Conservation (phyloP, 129 eudicot species). For the Helichrysum umbraculigerum region DNA sequence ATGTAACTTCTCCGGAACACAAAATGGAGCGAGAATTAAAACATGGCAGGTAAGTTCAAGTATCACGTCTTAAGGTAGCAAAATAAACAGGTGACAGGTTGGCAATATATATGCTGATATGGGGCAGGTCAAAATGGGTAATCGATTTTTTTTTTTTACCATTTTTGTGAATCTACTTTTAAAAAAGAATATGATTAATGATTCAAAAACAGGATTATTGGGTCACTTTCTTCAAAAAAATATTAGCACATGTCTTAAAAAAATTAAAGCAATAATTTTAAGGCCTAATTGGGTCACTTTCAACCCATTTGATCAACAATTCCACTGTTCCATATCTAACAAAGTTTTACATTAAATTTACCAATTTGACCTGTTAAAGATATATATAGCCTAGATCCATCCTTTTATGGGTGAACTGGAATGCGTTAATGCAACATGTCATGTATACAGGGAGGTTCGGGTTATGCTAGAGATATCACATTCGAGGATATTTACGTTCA, state of each 20-base stretch:
- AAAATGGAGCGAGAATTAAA: constrained; percentile 63
- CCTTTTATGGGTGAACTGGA: not conserved
- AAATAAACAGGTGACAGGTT: not conserved
- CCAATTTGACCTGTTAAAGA: not conserved
- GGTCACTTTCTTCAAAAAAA: too few relatives aligned
- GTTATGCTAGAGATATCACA: constrained; percentile 46
- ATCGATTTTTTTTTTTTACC: too few relatives aligned
- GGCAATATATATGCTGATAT: too few relatives aligned
- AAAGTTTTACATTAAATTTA: not conserved
- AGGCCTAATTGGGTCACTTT: not conserved
- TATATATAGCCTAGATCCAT: not conserved
- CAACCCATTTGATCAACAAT: not conserved
- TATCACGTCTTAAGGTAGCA: not conserved
- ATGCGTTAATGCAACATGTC: not conserved
- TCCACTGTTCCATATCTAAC: not conserved
- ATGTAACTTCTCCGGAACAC: constrained; percentile 36
- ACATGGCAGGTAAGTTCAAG: constrained; percentile 62
- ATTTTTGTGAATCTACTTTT: too few relatives aligned
- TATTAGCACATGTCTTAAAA: too few relatives aligned
- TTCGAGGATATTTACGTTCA: constrained; percentile 37
- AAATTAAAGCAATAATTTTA: too few relatives aligned
- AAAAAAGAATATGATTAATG: too few relatives aligned
- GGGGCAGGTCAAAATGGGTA: not conserved
- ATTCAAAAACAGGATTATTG: too few relatives aligned
- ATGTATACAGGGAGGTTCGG: constrained; percentile 46